Base-by-base conservation (phyloP, 2,329 filamentous ascomycete genomes). In the Fusarium denticulatum region DNA sequence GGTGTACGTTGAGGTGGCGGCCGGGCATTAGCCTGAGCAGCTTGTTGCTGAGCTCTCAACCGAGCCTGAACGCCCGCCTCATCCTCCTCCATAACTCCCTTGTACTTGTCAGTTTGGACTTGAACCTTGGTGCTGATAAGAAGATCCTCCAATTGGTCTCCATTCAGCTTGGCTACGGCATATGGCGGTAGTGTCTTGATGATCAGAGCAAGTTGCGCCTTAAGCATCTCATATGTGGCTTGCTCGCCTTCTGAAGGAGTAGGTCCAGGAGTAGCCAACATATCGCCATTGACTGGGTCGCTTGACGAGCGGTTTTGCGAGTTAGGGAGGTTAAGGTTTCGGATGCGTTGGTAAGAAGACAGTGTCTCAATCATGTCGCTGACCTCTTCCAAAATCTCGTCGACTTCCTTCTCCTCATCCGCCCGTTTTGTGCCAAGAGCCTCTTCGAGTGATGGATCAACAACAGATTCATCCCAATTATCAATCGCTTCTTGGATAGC, bases 21-120 rank as follows among this genome's bases (percentile, higher is more conserved):
- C 75, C 82, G 82, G 52, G 77, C 71, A 69, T 68, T 76, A 65
- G 76, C 76, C 77, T 85, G 77, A 57, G 80, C 80, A 40, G 78
- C 79, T 55, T 83, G 80, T 58, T 74, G 72, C 43, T 79, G 79
- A 49, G 84, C 83, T 59, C 84, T 80, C 39, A 86, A 77, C 45
- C 88, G 85, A 49, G 86, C 85, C 47, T 89, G 88, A 37, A 87
- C 80, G 45, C 88, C 88, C 43, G 87, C 87, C 73, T 94, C 92
- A 75, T 97, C 94, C 76, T 96, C 94, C 76, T 97, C 94, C 89
- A 97, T 91, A 8, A 92, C 90, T 9, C 95, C 95, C 71, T 88
- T 89, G 80, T 93, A 93, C 77, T 94, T 90, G 58, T 92, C 90
- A 12, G 88, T 90, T 68, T 93, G 90, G 52, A 97, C 86, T 67